Evolutionary conservation across 163 green algal genomes (phyloP), one percentile per base, ranked within the genome.

Genomic region (Chlorella variabilis): DNA sequence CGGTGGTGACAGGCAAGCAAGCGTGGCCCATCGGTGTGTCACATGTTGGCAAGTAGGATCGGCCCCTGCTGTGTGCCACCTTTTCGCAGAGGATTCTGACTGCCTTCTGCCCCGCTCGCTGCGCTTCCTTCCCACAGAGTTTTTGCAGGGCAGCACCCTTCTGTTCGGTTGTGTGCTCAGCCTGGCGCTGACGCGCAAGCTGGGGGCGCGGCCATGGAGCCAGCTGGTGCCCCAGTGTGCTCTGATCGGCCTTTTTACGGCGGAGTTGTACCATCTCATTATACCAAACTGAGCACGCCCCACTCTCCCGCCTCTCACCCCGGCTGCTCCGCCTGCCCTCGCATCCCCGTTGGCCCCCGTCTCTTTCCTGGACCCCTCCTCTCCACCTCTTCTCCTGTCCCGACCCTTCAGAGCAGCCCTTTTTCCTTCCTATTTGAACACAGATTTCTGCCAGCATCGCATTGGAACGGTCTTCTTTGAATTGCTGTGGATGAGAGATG

Each of bases 241-340:
- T 0, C 48, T 74, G n/a, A 91, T 93, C 17, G 41, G 51, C 1
- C 27, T 66, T 0, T 87, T 93, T 77, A 92, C 85, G 11, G 89
- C 86, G 4, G 89, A 94, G 84, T 71, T 93, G 3, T 95, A 86
- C 89, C 29, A 42, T 7, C 84, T 94, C 21, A 93, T 93, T 66
- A 27, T 87, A 1, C 75, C 75, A 58, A 81, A 81, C 59, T 81
- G 41, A 81, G 41, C 33, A 41, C n/a, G n/a, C n/a, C n/a, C n/a
- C n/a, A n/a, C n/a, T n/a, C n/a, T n/a, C n/a, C n/a, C n/a, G n/a
- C n/a, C n/a, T n/a, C n/a, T n/a, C n/a, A n/a, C n/a, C n/a, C n/a
- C n/a, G n/a, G n/a, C n/a, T n/a, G n/a, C n/a, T n/a, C n/a, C n/a
- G n/a, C n/a, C n/a, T n/a, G n/a, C n/a, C n/a, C n/a, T n/a, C n/a